Evolutionary conservation across 164 flowering plant genomes (phyloP).

Genomic region (Nelumbo lutea): DNA sequence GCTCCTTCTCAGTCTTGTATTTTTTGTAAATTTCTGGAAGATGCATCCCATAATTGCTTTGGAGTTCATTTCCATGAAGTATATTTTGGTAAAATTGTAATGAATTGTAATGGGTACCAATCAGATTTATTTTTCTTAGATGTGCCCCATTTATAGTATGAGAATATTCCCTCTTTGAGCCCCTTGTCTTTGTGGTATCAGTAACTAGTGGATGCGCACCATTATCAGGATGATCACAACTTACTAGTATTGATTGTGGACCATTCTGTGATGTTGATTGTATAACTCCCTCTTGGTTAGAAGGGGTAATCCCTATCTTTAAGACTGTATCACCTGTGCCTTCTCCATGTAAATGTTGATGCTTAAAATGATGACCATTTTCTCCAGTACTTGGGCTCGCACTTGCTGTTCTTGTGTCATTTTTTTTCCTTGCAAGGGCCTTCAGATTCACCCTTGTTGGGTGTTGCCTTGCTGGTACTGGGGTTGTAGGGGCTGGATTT

Average conservation of each 20-base stretch:
- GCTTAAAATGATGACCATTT: constrained; percentile 1
- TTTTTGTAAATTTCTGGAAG: constrained; percentile 42
- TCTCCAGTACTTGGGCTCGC: constrained; percentile 8
- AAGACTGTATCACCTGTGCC: constrained; percentile 13
- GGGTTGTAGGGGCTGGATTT: constrained; percentile 8
- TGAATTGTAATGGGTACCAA: constrained; percentile 21
- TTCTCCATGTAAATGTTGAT: constrained; percentile 2
- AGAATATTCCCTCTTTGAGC: constrained; percentile 24
- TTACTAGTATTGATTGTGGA: constrained; percentile 16
- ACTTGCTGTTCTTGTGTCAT: background rate
- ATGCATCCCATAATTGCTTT: constrained; percentile 3
- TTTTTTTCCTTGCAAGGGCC: background rate
- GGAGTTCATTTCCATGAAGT: constrained; percentile 7
- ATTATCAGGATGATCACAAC: constrained; percentile 20
- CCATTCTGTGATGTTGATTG: constrained; percentile 10
- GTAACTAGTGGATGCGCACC: constrained; percentile 17
- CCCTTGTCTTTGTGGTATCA: constrained; percentile 19
- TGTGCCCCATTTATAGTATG: constrained; percentile 9
- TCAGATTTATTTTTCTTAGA: constrained; percentile 13
- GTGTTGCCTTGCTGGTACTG: constrained; percentile 1
- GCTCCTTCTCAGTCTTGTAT: constrained; percentile 46
- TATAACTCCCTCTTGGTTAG: constrained; percentile 7
- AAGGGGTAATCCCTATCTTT: constrained; percentile 4
- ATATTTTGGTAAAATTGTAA: constrained; percentile 18
- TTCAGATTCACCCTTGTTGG: constrained; percentile 4